Conservation (phyloP, 1,284 basidiomycete species). For the Sanguinoderma infundibulare region DNA sequence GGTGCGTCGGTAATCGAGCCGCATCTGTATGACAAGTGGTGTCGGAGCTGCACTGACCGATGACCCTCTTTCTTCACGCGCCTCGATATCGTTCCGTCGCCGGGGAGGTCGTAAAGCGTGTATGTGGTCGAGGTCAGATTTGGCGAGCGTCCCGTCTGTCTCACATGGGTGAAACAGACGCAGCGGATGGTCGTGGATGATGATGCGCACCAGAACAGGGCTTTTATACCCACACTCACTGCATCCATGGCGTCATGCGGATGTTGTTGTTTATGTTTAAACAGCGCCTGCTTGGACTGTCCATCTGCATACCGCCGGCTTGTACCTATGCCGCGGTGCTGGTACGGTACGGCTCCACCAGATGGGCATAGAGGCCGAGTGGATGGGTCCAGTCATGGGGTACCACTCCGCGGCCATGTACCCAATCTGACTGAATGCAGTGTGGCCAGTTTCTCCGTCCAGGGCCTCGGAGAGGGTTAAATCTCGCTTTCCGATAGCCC, state of each 20-base stretch:
- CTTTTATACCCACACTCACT: constrained; percentile 33
- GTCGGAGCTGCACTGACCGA: constrained; percentile 4
- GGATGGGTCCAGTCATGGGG: constrained; percentile 18
- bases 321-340: constrained; percentile 6
- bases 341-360: constrained; percentile 1
- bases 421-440: constrained; percentile 14
- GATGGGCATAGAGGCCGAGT: constrained; percentile 3
- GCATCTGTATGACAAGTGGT: constrained; percentile 11
- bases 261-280: constrained; percentile 11
- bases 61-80: constrained; percentile 9
- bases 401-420: not conserved
- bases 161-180: constrained; percentile 20
- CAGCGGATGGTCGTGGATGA: constrained; percentile 17
- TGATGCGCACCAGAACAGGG: constrained; percentile 25
- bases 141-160: constrained; percentile 6
- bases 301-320: constrained; percentile 12
- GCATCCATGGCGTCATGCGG: constrained; percentile 19
- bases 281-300: constrained; percentile 5
- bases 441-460: constrained; percentile 34
- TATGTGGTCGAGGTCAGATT: constrained; percentile 1
- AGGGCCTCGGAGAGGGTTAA: constrained; percentile 29
- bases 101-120: constrained; percentile 13
- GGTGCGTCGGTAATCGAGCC: constrained; percentile 13
- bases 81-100: constrained; percentile 12
- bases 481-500: constrained; percentile 28